A percentile compares a stretch with the other conserved stretches of the same genome.
Evolutionary conservation across 208 protist species (phyloP).

Genomic region (Eutreptiella sp.): DNA sequence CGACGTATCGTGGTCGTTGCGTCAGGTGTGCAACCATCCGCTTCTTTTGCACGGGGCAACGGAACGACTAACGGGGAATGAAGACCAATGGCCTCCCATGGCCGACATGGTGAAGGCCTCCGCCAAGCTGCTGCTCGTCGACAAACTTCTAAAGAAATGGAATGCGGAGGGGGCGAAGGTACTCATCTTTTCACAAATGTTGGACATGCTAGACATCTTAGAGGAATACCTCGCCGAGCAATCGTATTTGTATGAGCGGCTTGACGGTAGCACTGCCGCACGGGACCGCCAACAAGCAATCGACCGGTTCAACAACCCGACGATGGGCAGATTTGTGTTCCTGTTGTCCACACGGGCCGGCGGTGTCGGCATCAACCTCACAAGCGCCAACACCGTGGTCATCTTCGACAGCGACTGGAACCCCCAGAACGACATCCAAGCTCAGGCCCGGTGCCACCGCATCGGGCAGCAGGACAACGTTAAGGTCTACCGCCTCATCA

Average conservation of each 20-base stretch:
- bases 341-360: slow-evolving; percentile 94
- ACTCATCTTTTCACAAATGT: slow-evolving; percentile 83
- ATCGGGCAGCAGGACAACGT: slow-evolving; percentile 91
- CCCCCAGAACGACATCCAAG: slow-evolving; percentile 95
- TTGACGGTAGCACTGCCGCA: slow-evolving; percentile 71
- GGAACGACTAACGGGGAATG: too few relatives aligned
- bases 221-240: slow-evolving; percentile 61
- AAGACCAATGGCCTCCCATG: too few relatives aligned
- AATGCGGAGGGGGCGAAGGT: slow-evolving; percentile 63
- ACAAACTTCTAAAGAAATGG: slow-evolving; percentile 85
- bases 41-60: slow-evolving; percentile 48
- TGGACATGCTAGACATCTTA: slow-evolving; percentile 69
- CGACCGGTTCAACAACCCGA: slow-evolving; percentile 77
- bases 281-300: slow-evolving; percentile 83
- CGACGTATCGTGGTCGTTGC: slow-evolving; percentile 71
- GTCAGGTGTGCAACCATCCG: slow-evolving; percentile 77
- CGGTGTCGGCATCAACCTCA: slow-evolving; percentile 96
- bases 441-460: slow-evolving; percentile 82
- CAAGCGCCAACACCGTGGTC: slow-evolving; percentile 89
- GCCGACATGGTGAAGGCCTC: too few relatives aligned
- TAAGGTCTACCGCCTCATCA: slow-evolving; percentile 88
- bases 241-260: slow-evolving; percentile 63
- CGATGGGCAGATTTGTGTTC: slow-evolving; percentile 83
- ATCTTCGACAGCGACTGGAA: slow-evolving; percentile 96
- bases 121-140: slow-evolving; percentile 84